Evolutionary conservation across 129 eudicot genomes (phyloP).

Genomic region (Heracleum sosnowskyi): DNA sequence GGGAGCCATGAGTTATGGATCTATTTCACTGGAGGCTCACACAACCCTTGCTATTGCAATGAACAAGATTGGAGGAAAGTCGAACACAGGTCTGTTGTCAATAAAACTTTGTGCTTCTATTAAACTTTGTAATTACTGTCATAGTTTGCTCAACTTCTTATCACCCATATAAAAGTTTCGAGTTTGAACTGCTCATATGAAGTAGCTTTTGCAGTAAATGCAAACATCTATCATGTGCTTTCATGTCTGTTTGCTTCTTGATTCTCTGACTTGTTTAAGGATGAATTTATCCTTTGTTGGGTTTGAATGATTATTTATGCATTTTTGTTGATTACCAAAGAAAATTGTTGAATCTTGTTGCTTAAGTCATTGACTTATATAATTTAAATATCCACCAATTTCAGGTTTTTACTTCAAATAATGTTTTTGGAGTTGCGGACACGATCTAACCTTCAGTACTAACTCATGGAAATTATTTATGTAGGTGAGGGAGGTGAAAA

Average conservation of each 20-base stretch:
- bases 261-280: background rate
- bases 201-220: background rate
- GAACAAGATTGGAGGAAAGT: slow-evolving; percentile 96
- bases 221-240: background rate
- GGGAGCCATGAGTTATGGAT: slow-evolving; percentile 99
- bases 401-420: background rate
- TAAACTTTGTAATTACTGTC: background rate
- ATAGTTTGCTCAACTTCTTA: background rate
- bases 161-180: background rate
- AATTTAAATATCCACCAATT: background rate
- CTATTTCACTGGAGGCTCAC: slow-evolving; percentile 94
- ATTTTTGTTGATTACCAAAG: background rate
- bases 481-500: slow-evolving; percentile 99
- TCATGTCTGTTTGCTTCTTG: background rate
- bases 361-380: background rate
- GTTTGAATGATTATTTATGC: background rate
- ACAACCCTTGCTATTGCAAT: slow-evolving; percentile 89
- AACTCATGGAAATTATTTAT: background rate
- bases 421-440: background rate
- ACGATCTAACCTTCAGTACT: background rate
- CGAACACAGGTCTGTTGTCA: slow-evolving; percentile 78
- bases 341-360: background rate
- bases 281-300: background rate
- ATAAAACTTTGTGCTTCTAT: background rate
- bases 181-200: background rate